These are phyloP conservation scores for Casuarina cunninghamiana DNA, from an alignment of 306 rosid species.

Conservation along the genomic window DNA sequence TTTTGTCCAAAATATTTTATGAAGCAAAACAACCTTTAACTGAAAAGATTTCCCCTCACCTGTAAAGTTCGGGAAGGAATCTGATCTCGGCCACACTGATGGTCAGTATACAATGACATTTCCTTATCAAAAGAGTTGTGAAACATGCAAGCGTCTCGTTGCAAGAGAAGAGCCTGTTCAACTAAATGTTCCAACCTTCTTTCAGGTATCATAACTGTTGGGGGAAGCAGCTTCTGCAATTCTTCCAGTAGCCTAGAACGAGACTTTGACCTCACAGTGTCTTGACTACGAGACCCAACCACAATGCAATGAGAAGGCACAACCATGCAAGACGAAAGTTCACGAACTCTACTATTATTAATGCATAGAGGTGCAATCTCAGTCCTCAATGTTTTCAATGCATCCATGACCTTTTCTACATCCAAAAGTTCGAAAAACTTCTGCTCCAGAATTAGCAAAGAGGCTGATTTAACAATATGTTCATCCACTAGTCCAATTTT, in stretches of 20 bases:
- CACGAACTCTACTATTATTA: conserved; percentile 60
- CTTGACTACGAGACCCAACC: conserved; percentile 40
- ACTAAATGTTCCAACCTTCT: conserved; percentile 93
- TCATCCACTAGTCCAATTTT: conserved; percentile 71
- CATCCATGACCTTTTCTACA: conserved; percentile 67
- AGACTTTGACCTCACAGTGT: conserved; percentile 47
- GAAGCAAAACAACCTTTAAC: conserved; percentile 8
- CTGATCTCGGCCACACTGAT: conserved; percentile 82
- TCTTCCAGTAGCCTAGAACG: conserved; percentile 76
- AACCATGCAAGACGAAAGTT: conserved; percentile 78
- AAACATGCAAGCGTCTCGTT: conserved; percentile 82
- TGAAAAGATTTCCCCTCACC: conserved; percentile 54
- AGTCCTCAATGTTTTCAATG: conserved; percentile 79
- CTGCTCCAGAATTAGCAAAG: conserved; percentile 81
- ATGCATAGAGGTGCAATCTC: conserved; percentile 75
- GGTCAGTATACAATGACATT: conserved; percentile 92
- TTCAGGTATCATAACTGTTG: conserved; percentile 87
- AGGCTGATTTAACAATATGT: conserved; percentile 57
- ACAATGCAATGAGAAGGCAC: conserved; percentile 41
- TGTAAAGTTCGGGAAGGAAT: conserved; percentile 89
- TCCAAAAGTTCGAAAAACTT: conserved; percentile 82
- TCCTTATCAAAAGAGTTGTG: conserved; percentile 85
- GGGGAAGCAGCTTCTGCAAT: conserved; percentile 90
- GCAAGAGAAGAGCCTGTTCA: conserved; percentile 91
- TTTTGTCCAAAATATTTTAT: conserved; percentile 2